These are phyloP conservation scores for Nicotiana tabacum DNA, from an alignment of 257 asterid species.

Conservation along the genomic window DNA sequence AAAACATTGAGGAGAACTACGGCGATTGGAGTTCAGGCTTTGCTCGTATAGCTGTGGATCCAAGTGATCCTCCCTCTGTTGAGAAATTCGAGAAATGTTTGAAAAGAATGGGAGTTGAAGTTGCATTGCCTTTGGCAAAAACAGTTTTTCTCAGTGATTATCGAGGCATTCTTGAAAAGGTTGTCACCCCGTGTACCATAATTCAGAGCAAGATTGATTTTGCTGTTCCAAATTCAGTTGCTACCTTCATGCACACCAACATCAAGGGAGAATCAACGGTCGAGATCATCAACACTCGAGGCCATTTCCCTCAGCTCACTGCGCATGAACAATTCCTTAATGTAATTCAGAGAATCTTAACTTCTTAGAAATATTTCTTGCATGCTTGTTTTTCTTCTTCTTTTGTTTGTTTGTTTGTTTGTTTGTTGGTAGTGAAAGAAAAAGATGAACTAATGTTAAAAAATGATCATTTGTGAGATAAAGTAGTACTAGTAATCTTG, in stretches of 20 bases:
- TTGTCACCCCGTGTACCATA: constrained; percentile 50
- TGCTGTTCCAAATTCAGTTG: constrained; percentile 64
- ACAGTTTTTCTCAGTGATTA: constrained; percentile 54
- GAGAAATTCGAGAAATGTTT: constrained; percentile 35
- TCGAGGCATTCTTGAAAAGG: constrained; percentile 45
- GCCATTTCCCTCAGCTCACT: constrained; percentile 84
- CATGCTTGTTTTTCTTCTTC: background rate
- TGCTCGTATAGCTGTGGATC: constrained; percentile 43
- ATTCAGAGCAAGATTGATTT: constrained; percentile 47
- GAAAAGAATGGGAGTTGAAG: constrained; percentile 50
- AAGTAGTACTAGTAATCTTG: background rate
- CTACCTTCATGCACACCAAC: constrained; percentile 39
- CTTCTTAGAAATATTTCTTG: background rate
- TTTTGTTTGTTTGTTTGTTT: background rate
- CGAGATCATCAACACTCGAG: constrained; percentile 45
- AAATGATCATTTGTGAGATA: background rate
- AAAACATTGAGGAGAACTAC: constrained; percentile 45
- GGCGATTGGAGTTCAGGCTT: constrained; percentile 61
- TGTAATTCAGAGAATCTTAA: constrained; percentile 37
- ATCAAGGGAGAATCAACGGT: constrained; percentile 42
- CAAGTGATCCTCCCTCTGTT: constrained; percentile 41
- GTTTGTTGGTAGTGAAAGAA: background rate
- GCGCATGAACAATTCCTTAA: constrained; percentile 44
- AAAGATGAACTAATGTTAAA: background rate
- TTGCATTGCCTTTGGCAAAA: constrained; percentile 55